Evolutionary conservation across 495 filamentous ascomycete genomes (phyloP), one percentile per base, ranked within the genome.

Genomic region (Podospora comata): DNA sequence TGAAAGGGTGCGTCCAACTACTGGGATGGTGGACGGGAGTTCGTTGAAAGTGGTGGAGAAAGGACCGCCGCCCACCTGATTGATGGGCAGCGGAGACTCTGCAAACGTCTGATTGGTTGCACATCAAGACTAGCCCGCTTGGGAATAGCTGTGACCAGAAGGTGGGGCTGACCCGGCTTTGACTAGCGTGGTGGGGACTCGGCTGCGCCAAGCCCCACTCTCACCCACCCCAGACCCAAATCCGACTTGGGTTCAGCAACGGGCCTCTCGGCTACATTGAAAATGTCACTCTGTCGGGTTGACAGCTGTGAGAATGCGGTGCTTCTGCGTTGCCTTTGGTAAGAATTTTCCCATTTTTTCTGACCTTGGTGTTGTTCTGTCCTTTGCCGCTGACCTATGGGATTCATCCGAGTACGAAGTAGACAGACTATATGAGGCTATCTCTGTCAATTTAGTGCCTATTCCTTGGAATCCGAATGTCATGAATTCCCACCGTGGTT

Each of bases 11-110:
- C 13, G 39, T 48, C 39, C 9, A 13, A 11, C 9, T 2, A 11
- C 39, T 48, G 9, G 39, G 39, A 48, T 48, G 39, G 55, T 15
- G 23, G 39, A 58, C 23, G 55, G 55, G 55, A 58, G 55, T 58
- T 26, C 55, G 55, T 58, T 48, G 55, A 58, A 58, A 58, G 55
- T 58, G 55, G 55, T 58, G 55, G 55, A 58, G 55, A 58, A 58
- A 58, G 55, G 55, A 18, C 55, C 55, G 23, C 18, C n/a, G 55
- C 13, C 55, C 55, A n/a, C 55, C 55, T 58, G 55, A 58, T 58
- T 58, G 55, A 58, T 58, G 55, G 55, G 55, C 55, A 2, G 55
- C 55, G 55, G 55, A 58, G 55, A 58, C 55, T 58, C 55, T 58
- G 55, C 55, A 58, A 23, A 58, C 55, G 2, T 58, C 55, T 58